phyloP scores from a whole-genome alignment of 1,284 basidiomycete species.

The Ustilago nuda region DNA sequence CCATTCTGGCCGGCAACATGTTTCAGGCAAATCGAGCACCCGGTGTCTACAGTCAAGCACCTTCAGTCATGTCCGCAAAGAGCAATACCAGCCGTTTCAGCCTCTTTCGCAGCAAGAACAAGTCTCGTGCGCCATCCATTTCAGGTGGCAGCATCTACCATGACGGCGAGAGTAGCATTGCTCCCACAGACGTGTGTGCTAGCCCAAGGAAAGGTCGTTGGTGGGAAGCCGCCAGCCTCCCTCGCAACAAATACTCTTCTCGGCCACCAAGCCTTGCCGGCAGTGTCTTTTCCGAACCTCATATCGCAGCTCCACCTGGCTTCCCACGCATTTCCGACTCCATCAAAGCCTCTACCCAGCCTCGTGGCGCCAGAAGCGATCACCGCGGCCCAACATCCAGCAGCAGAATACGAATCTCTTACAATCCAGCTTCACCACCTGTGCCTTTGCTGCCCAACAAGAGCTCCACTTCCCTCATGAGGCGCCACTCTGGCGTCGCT shows the following conservation, averaged over 20 bases:
- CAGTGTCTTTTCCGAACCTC: conserved; percentile 61
- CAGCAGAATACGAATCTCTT: conserved; percentile 25
- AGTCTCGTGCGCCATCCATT: conserved; percentile 32
- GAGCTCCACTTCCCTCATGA: conserved; percentile 30
- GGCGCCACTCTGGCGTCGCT: conserved; percentile 38
- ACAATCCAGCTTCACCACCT: conserved; percentile 31
- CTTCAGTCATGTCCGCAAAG: conserved; percentile 49
- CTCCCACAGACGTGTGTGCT: conserved; percentile 31
- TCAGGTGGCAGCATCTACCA: conserved; percentile 49
- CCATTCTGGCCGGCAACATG: conserved; percentile 58
- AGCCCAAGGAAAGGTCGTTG: conserved; percentile 45
- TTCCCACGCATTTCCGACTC: conserved; percentile 33
- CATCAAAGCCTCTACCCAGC: conserved; percentile 13
- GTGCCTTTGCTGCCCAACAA: conserved; percentile 39
- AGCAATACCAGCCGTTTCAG: conserved; percentile 56
- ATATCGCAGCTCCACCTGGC: conserved; percentile 17
- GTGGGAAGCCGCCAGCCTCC: conserved; percentile 55
- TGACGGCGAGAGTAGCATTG: conserved; percentile 49
- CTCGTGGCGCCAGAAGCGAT: conserved; percentile 48
- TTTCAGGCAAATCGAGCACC: conserved; percentile 43
- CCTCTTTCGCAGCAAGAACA: conserved; percentile 45
- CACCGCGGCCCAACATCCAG: conserved; percentile 39
- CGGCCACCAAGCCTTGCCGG: conserved; percentile 57
- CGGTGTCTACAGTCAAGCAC: conserved; percentile 28
- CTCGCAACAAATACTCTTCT: conserved; percentile 36